Evolutionary conservation across 305 asterid species (phyloP).

Genomic region (Solanum chacoense): DNA sequence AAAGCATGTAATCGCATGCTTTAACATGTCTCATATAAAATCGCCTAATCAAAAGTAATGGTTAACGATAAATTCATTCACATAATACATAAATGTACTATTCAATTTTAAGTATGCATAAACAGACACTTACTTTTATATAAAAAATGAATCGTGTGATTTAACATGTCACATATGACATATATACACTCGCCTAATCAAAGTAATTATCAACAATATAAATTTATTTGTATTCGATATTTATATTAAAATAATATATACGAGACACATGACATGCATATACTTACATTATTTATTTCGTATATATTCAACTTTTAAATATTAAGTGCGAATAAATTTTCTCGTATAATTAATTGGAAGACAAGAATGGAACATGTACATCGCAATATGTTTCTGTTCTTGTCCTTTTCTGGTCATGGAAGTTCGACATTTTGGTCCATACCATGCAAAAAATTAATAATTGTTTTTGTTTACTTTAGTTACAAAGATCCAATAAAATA

Average conservation of each 20-base stretch:
- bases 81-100: too few species aligned
- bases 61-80: too few species aligned
- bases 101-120: too few species aligned
- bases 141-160: background rate
- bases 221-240: too few species aligned
- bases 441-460: background rate
- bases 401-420: background rate
- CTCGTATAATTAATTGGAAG: background rate
- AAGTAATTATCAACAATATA: background rate
- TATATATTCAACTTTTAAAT: background rate
- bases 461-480: background rate
- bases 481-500: constrained; percentile 5
- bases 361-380: background rate
- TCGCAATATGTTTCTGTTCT: background rate
- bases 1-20: background rate
- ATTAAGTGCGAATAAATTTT: background rate
- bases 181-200: background rate
- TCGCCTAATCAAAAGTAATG: background rate
- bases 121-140: too few species aligned
- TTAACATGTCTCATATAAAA: background rate
- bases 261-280: too few species aligned
- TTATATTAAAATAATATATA: too few species aligned
- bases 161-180: background rate
- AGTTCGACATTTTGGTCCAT: constrained; percentile 1
- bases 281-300: too few species aligned